A percentile compares a stretch with the other conserved stretches of the same genome.
Conservation (phyloP, 352 stramenopile species). For the Phytophthora pseudosyringae region DNA sequence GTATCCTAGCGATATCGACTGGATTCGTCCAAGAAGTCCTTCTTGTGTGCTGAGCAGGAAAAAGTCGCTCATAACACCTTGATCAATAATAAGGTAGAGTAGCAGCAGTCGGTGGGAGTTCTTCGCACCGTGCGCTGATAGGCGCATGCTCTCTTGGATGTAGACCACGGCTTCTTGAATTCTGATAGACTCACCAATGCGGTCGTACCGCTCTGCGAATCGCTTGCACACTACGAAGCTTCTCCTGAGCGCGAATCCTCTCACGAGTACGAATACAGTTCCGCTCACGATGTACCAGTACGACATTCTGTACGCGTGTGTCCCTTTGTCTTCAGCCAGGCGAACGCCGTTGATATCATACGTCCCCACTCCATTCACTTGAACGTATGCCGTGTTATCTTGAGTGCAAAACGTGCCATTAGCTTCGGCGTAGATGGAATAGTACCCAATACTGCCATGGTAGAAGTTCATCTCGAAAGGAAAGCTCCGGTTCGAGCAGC, state of each 20-base stretch:
- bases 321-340: slow-evolving; percentile 20
- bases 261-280: slow-evolving; percentile 17
- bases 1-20: slow-evolving; percentile 42
- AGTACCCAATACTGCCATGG: slow-evolving; percentile 39
- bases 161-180: slow-evolving; percentile 31
- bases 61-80: slow-evolving; percentile 37
- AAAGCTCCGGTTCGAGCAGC: slow-evolving; percentile 10
- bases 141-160: slow-evolving; percentile 23
- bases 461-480: slow-evolving; percentile 37
- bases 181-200: slow-evolving; percentile 14
- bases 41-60: slow-evolving; percentile 35
- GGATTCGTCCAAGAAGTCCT: slow-evolving; percentile 25
- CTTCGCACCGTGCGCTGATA: slow-evolving; percentile 21
- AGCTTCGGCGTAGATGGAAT: slow-evolving; percentile 34
- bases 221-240: slow-evolving; percentile 23
- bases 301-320: slow-evolving; percentile 22
- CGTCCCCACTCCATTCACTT: slow-evolving; percentile 14
- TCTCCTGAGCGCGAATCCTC: slow-evolving; percentile 20
- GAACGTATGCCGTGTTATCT: slow-evolving; percentile 21
- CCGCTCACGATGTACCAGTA: slow-evolving; percentile 35
- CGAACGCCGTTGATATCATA: slow-evolving; percentile 29
- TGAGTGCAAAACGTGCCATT: slow-evolving; percentile 20
- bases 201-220: slow-evolving; percentile 18
- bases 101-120: slow-evolving; percentile 27
- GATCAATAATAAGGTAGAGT: slow-evolving; percentile 29